Base-by-base conservation (phyloP, 2,329 filamentous ascomycete genomes). In the Fusarium newnesense region DNA sequence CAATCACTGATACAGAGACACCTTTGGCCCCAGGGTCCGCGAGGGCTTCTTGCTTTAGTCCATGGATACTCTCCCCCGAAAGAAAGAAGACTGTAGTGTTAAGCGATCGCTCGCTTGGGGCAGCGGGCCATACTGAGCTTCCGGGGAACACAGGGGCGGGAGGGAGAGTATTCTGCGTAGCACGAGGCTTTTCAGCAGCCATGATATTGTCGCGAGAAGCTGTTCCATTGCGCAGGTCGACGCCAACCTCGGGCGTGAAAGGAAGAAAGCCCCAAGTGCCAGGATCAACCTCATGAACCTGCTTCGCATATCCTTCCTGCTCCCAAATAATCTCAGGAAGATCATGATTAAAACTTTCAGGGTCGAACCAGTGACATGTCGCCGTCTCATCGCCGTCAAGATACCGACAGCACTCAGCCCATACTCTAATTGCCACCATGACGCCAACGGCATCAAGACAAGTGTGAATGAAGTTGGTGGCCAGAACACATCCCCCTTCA, bases 361-460 rank as follows among this genome's bases (percentile, higher is more conserved):
- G 24, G 18, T 42, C 24, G 3, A 65, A 65, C 63, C 63, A 65
- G 11, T 64, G 40, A 21, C 63, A 65, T 8, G 28, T 65, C 1
- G 63, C 47, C 4, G 60, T 47, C 7, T 64, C 9, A 9, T 65
- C 47, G 0, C 63, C 63, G 0, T 57, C 47, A 0, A 65, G 28
- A 42, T 65, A n/a, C 19, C 60, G 30, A 5, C 63, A 65, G n/a
- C 63, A 64, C n/a, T 65, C 63, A 4, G 63, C 63, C 63, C 63
- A 65, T 11, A 19, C 40, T 26, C 34, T 36, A 0, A 57, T 4
- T 11, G 40, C n/a, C 16, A 57, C 21, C 63, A 65, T 57, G 3
- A 57, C 63, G 4, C 63, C 63, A 3, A 65, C 63, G 0, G 60
- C 63, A 36, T 65, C 63, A 4, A 65, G 60, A 13, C 63, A 65